These are phyloP conservation scores for Leersia perrieri DNA, from an alignment of 176 grass and related monocot genomes.

Conservation along the genomic window DNA sequence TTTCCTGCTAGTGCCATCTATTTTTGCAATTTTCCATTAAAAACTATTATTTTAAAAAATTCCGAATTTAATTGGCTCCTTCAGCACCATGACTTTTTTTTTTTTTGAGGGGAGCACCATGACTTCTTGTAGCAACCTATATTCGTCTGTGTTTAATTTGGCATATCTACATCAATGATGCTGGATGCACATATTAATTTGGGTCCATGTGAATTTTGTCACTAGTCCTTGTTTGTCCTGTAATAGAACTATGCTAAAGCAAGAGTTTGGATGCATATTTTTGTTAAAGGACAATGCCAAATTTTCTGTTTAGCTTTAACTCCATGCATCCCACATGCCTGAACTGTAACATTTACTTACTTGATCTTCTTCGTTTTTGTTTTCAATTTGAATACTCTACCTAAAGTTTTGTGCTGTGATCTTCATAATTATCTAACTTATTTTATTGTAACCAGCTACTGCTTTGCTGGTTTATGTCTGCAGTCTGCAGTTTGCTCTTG, in stretches of 20 bases:
- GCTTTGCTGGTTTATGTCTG: constrained; percentile 61
- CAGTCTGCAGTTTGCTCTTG: constrained; percentile 71
- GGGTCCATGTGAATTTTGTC: no score
- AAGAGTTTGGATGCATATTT: neutral
- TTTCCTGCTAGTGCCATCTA: no score
- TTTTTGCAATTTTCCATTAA: no score
- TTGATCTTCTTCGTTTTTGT: neutral
- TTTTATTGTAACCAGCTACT: constrained; percentile 44
- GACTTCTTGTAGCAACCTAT: no score
- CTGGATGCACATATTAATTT: no score
- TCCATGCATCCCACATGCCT: neutral
- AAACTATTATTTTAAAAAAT: no score
- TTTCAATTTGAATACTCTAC: neutral
- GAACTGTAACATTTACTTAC: neutral
- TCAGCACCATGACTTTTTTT: no score
- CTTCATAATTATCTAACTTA: neutral
- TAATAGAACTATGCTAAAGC: neutral
- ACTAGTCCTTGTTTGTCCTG: neutral
- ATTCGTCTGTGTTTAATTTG: no score
- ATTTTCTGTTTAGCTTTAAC: neutral
- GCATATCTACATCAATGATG: no score
- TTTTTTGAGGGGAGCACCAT: no score
- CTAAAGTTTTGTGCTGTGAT: neutral
- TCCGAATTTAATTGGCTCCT: no score
- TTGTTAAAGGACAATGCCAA: neutral